These are phyloP conservation scores for Tricholoma terreum DNA, from an alignment of 768 basidiomycete genomes.

Conservation along the genomic window DNA sequence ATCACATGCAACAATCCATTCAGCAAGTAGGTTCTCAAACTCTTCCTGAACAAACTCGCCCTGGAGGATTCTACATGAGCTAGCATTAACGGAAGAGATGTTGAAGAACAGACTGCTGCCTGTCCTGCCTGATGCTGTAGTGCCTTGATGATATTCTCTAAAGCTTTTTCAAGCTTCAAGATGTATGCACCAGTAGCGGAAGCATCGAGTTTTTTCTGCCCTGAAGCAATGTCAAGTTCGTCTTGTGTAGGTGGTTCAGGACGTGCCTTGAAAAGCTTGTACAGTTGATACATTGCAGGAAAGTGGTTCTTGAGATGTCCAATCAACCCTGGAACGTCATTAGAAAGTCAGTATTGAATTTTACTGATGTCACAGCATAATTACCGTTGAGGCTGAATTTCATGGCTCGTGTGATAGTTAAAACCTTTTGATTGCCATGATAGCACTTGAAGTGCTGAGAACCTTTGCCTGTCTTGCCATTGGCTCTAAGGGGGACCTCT, in stretches of 20 bases:
- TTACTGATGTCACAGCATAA: too few species aligned
- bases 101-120: too few species aligned
- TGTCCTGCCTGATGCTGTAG: not conserved
- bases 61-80: too few species aligned
- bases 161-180: not conserved
- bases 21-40: conserved; percentile 5
- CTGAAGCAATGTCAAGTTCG: not conserved
- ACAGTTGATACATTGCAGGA: not conserved
- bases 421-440: too few species aligned
- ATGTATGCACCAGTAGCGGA: not conserved
- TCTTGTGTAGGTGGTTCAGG: not conserved
- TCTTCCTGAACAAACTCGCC: too few species aligned
- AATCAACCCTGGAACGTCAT: not conserved
- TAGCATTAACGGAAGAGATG: too few species aligned
- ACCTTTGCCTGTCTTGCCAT: too few species aligned
- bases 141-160: not conserved
- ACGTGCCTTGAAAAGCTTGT: not conserved
- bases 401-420: too few species aligned
- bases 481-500: not conserved
- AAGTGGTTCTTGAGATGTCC: not conserved
- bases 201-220: not conserved
- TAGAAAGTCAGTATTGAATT: too few species aligned
- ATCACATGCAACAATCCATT: conserved; percentile 11
- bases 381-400: too few species aligned
- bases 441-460: too few species aligned